phyloP scores from a whole-genome alignment of 2,329 filamentous ascomycete species.

The Nemania sp. region DNA sequence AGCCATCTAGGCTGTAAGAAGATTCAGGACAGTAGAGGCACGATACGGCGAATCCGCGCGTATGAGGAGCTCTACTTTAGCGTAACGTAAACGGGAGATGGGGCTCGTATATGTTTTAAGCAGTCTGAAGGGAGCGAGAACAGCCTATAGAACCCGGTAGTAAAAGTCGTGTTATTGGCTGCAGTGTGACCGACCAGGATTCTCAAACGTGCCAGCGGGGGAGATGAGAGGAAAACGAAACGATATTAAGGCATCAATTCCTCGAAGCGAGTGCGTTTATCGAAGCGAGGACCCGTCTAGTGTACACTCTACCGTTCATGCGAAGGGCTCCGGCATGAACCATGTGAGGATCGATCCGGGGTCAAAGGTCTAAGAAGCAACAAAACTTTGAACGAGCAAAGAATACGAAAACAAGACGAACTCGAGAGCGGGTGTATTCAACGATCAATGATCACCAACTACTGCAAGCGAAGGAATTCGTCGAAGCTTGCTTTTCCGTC shows the following conservation, averaged over 20 bases:
- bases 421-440: too few relatives aligned
- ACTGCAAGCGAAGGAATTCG: not conserved
- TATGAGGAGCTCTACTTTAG: conserved; percentile 2
- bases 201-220: conserved; percentile 28
- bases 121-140: conserved; percentile 14
- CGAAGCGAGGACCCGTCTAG: conserved; percentile 14
- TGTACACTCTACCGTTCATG: conserved; percentile 20
- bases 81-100: conserved; percentile 9
- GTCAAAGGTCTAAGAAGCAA: conserved; percentile 7
- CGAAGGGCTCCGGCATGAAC: conserved; percentile 29
- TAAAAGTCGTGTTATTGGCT: conserved; percentile 22
- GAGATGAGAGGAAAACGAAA: conserved; percentile 34
- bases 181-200: conserved; percentile 25
- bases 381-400: conserved; percentile 8
- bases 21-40: not conserved
- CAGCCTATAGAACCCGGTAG: conserved; percentile 12
- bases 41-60: not conserved
- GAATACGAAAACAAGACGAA: too few relatives aligned
- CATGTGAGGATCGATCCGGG: conserved; percentile 5
- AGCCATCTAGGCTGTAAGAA: conserved; percentile 1
- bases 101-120: conserved; percentile 7
- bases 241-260: conserved; percentile 26
- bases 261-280: conserved; percentile 25
- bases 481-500: not conserved
- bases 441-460: not conserved